Evolutionary conservation across 148 eudicot species (phyloP).

Genomic region (Heliamphora exappendiculata): DNA sequence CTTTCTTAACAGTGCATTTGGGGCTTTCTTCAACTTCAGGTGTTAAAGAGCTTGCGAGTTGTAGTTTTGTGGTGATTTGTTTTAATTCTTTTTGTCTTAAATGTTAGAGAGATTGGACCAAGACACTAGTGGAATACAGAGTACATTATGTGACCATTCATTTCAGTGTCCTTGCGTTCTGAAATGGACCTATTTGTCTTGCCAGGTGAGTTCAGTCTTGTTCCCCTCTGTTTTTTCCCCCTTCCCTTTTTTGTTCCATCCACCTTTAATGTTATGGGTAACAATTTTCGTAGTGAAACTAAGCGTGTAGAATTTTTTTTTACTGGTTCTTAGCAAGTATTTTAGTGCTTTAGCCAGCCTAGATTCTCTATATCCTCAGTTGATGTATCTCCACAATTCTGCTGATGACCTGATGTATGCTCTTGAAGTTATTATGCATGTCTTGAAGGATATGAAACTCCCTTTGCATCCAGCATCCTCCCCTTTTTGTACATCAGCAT

Average conservation of each 20-base stretch:
- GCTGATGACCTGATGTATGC: neutral
- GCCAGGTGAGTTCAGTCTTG: constrained; percentile 48
- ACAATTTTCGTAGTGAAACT: neutral
- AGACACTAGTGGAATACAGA: constrained; percentile 89
- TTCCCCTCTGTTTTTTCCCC: neutral
- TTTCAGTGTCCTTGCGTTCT: constrained; percentile 78
- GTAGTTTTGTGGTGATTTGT: constrained; percentile 14
- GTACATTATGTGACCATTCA: constrained; percentile 78
- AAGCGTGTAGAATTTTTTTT: neutral
- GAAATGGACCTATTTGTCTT: constrained; percentile 89
- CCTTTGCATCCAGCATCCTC: neutral
- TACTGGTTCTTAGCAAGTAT: neutral
- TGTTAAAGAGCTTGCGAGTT: neutral
- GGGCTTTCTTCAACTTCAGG: neutral
- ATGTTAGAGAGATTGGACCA: constrained; percentile 84
- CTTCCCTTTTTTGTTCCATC: too few species aligned
- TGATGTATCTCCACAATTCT: neutral
- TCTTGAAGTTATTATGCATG: neutral
- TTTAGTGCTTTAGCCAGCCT: neutral
- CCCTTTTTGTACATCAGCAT: neutral
- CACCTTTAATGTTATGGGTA: neutral
- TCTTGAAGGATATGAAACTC: neutral
- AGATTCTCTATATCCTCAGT: neutral
- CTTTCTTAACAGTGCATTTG: neutral
- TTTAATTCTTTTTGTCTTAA: constrained; percentile 6